Evolutionary conservation across 805 yeast genomes (phyloP).

Genomic region (Pichia manshurica): DNA sequence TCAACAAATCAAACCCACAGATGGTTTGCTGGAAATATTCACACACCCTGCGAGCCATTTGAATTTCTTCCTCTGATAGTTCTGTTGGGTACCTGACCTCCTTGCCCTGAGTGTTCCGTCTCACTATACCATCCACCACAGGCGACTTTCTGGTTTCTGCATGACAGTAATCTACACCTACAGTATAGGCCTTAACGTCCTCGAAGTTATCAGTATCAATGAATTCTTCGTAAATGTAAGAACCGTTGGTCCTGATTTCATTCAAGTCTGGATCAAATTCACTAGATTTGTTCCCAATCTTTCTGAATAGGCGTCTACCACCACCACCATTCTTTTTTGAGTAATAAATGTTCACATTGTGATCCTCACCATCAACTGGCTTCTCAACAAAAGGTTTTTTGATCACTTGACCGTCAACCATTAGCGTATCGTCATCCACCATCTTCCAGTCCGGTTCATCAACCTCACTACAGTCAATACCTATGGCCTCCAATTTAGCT

Average conservation of each 20-base stretch:
- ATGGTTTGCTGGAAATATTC: conserved; percentile 82
- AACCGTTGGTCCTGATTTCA: conserved; percentile 80
- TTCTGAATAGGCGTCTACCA: conserved; percentile 88
- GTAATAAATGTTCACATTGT: conserved; percentile 89
- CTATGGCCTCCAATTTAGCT: conserved; percentile 52
- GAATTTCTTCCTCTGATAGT: conserved; percentile 64
- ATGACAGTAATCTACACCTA: conserved; percentile 85
- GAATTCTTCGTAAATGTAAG: conserved; percentile 86
- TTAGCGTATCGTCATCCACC: conserved; percentile 81
- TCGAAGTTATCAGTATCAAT: conserved; percentile 98
- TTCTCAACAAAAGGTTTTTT: conserved; percentile 94
- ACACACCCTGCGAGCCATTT: conserved; percentile 75
- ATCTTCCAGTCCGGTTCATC: conserved; percentile 79
- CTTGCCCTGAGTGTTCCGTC: conserved; percentile 96
- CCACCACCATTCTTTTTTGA: conserved; percentile 92
- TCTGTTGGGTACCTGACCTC: conserved; percentile 89
- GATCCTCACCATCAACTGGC: conserved; percentile 99
- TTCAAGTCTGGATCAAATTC: conserved; percentile 83
- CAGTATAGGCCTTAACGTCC: conserved; percentile 98
- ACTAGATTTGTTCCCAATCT: conserved; percentile 94
- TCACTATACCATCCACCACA: conserved; percentile 97
- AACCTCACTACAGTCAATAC: conserved; percentile 44
- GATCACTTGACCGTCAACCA: conserved; percentile 65
- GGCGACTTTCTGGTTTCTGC: conserved; percentile 99
- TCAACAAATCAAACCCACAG: conserved; percentile 91